These are phyloP conservation scores for Antrodiella citrinella DNA, from an alignment of 768 basidiomycete species.

Conservation along the genomic window DNA sequence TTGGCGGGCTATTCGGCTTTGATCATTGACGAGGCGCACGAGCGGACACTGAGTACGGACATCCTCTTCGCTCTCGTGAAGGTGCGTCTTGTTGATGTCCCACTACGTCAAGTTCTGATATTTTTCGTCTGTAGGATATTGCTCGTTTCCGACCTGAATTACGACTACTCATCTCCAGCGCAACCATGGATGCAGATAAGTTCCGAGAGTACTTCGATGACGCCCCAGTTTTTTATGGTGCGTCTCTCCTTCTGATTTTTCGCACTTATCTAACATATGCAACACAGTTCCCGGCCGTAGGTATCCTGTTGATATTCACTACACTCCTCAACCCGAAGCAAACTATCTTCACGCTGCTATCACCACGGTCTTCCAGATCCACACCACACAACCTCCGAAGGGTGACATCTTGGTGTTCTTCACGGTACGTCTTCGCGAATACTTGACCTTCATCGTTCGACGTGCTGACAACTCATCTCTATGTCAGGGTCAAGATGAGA, in stretches of 20 bases:
- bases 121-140: constrained; percentile 69
- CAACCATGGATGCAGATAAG: constrained; percentile 96
- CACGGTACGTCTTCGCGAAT: constrained; percentile 65
- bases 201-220: constrained; percentile 97
- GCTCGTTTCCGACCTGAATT: constrained; percentile 94
- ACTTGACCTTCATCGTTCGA: not conserved
- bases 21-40: constrained; percentile 98
- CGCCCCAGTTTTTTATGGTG: constrained; percentile 91
- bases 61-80: constrained; percentile 98
- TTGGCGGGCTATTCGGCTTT: constrained; percentile 90
- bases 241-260: constrained; percentile 16
- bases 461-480: constrained; percentile 7
- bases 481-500: constrained; percentile 94
- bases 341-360: constrained; percentile 98
- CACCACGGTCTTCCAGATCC: constrained; percentile 98
- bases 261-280: not conserved
- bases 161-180: constrained; percentile 87
- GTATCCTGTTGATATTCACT: constrained; percentile 97
- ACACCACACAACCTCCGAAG: constrained; percentile 88
- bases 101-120: constrained; percentile 12
- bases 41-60: constrained; percentile 95
- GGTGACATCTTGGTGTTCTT: constrained; percentile 98
- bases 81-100: constrained; percentile 45
- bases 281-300: constrained; percentile 90
- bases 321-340: constrained; percentile 98